These are phyloP conservation scores for Gleditsia sinensis DNA, from an alignment of 306 rosid genomes.

Conservation along the genomic window DNA sequence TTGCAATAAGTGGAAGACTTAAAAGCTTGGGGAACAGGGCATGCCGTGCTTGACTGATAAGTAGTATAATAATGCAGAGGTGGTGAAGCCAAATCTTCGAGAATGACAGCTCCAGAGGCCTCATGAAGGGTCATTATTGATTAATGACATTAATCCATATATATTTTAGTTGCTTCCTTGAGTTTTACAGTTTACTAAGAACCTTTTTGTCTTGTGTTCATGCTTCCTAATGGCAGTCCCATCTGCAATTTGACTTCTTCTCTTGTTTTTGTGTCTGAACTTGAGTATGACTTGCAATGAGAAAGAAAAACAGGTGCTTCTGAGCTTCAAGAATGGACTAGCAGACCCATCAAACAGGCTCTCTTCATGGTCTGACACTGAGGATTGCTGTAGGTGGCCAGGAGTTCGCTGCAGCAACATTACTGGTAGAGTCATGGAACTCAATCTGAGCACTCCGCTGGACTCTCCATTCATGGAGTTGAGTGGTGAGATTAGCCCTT, in stretches of 20 bases:
- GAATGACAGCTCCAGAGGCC: not conserved
- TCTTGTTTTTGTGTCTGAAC: not conserved
- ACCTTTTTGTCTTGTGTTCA: not conserved
- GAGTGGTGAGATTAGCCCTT: slow-evolving; percentile 36
- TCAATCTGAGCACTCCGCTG: slow-evolving; percentile 29
- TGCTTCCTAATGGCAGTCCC: not conserved
- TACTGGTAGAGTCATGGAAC: slow-evolving; percentile 22
- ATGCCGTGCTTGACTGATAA: not conserved
- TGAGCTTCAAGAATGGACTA: slow-evolving; percentile 37
- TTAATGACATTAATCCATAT: too few species aligned
- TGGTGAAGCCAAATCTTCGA: too few species aligned
- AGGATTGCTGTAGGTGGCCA: slow-evolving; percentile 30
- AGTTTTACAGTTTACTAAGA: too few species aligned
- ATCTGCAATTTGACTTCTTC: slow-evolving; percentile 5
- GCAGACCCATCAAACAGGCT: slow-evolving; percentile 26
- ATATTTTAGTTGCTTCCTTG: too few species aligned
- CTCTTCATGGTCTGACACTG: slow-evolving; percentile 31
- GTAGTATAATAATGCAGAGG: not conserved
- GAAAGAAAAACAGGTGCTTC: slow-evolving; percentile 32
- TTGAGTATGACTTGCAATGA: slow-evolving; percentile 24
- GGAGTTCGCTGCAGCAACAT: slow-evolving; percentile 29
- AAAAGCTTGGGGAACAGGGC: too few species aligned
- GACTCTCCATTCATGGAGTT: slow-evolving; percentile 11
- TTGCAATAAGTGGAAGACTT: not conserved
- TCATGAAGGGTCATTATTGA: not conserved